Evolutionary conservation across 2,329 filamentous ascomycete genomes (phyloP), one percentile per base, ranked within the genome.

Genomic region (Trichophyton equinum): DNA sequence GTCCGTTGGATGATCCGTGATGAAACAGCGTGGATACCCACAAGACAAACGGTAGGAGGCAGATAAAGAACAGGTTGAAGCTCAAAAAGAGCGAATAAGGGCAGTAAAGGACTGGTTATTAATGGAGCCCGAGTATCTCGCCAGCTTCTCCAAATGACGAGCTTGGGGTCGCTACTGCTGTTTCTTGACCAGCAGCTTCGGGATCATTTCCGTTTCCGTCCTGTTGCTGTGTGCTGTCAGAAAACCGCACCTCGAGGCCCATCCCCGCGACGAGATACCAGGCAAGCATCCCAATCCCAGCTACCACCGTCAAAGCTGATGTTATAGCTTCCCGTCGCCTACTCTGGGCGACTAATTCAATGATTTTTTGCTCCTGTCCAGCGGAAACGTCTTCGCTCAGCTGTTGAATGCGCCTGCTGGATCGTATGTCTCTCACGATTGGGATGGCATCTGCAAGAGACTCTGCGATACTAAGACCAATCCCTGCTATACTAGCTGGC

Each of bases 391-490:
- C 65, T 63, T 71, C 64, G 2, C 68, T 68, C 1, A 66, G 67
- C 62, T 72, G 65, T 67, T 65, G 78, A 65, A 69, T 69, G 63
- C 67, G 74, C 65, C 67, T 73, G 68, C 67, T 72, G 61, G 67
- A 64, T 56, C 74, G 73, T 9, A 75, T 67, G 38, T 71, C 71
- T 44, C 68, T 68, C 62, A 72, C 58, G 57, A 76, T 70, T 1
- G 74, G 74, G 2, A 70, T 73, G 6, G 70, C 66, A 58, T 76
- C 74, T 3, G 70, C 70, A 33, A 74, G 61, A 2, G 70, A 71
- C 59, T 70, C 69, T 60, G 73, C 64, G 4, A 75, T 66, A 0
- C 72, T 72, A n/a, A 58, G 64, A 15, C 73, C 71, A 8, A 76
- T 67, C 2, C 69, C 70, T 18, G 63, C 62, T 1, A 72, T 61